phyloP scores from a whole-genome alignment of 1,284 basidiomycete species.

The Pulchroboletus neoregius region DNA sequence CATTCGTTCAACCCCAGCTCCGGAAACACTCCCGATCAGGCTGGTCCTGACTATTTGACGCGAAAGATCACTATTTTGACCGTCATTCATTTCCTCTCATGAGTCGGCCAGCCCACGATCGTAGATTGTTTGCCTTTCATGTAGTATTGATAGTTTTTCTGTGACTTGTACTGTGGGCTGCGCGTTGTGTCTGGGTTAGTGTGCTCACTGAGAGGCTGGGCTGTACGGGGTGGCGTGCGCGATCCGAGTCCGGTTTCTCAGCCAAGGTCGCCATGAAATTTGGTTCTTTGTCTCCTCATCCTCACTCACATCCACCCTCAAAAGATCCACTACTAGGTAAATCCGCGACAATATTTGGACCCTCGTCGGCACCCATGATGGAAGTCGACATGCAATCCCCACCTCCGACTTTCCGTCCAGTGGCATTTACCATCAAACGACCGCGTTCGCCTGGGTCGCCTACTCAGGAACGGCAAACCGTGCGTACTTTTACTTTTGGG shows the following conservation, averaged over 20 bases:
- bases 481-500: constrained; percentile 31
- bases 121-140: too few relatives aligned
- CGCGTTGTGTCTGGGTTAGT: too few relatives aligned
- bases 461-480: constrained; percentile 48
- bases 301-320: neutral
- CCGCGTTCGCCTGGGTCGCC: constrained; percentile 52
- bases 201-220: too few relatives aligned
- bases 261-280: constrained; percentile 1
- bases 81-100: too few relatives aligned
- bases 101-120: too few relatives aligned
- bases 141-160: too few relatives aligned
- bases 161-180: too few relatives aligned
- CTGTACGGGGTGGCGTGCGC: constrained; percentile 19
- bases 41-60: too few relatives aligned
- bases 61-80: too few relatives aligned
- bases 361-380: constrained; percentile 31
- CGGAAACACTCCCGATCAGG: too few relatives aligned
- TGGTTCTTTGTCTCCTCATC: neutral
- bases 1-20: too few relatives aligned
- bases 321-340: neutral
- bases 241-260: neutral
- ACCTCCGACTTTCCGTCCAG: constrained; percentile 33
- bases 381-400: constrained; percentile 51
- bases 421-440: constrained; percentile 42
- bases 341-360: neutral